A percentile compares a stretch with the other conserved stretches of the same genome.
Conservation (phyloP, 805 yeast genomes). For the Metschnikowia picachoensis region DNA sequence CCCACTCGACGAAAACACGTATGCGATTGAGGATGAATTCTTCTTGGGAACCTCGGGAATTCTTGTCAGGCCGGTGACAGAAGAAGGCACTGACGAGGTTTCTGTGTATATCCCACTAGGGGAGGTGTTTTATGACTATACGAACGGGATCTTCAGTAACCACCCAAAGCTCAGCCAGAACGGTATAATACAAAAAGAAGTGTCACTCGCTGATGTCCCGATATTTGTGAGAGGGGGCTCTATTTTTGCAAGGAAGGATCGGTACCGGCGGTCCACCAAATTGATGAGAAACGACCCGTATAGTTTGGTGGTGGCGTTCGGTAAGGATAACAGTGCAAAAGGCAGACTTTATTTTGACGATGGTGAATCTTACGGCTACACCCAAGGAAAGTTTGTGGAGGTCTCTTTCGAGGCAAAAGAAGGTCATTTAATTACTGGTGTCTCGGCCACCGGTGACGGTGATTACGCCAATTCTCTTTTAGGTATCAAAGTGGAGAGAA, state of each 20-base stretch:
- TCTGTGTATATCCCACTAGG: conserved; percentile 51
- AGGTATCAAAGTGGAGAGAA: conserved; percentile 49
- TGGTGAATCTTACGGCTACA: conserved; percentile 65
- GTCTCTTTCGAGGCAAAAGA: conserved; percentile 31
- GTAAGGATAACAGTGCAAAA: conserved; percentile 44
- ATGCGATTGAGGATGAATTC: conserved; percentile 76
- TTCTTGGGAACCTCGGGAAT: conserved; percentile 69
- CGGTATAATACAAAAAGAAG: conserved; percentile 40
- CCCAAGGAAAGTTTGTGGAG: conserved; percentile 46
- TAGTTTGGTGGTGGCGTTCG: conserved; percentile 63
- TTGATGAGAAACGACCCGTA: conserved; percentile 79
- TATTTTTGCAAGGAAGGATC: conserved; percentile 60
- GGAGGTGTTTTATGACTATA: conserved; percentile 55
- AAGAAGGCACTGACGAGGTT: conserved; percentile 41
- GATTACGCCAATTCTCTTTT: conserved; percentile 21
- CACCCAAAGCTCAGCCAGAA: not conserved
- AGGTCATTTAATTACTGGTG: conserved; percentile 5
- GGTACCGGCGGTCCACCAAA: conserved; percentile 76
- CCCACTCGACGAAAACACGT: conserved; percentile 45
- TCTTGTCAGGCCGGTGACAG: conserved; percentile 76
- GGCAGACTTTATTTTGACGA: conserved; percentile 77
- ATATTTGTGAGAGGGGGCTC: conserved; percentile 76
- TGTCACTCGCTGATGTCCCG: conserved; percentile 61
- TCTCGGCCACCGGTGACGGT: conserved; percentile 2
- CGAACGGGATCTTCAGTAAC: conserved; percentile 25